Base-by-base conservation (phyloP, 257 asterid genomes). In the Osmanthus fragrans region DNA sequence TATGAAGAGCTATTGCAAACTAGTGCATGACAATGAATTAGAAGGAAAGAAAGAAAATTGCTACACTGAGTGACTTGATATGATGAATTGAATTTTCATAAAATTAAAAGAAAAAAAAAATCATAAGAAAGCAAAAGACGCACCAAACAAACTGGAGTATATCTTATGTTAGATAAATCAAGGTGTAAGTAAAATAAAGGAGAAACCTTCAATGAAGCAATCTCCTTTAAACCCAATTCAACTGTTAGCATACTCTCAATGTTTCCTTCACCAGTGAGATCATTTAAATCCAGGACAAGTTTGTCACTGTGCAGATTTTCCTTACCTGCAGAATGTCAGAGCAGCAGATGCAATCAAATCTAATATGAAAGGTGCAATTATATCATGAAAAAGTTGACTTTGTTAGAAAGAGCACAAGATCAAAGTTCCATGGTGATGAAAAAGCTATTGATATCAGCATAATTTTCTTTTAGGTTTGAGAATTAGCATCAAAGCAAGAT, bases 201-300 rank as follows among this genome's bases (percentile, higher is more conserved):
- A 71, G 69, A 76, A 67, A 94, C 98, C 99, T 94, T 91, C 85
- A 94, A 82, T 7, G 97, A 91, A 85, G 93, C 88, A 80, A 94
- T 96, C 84, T 94, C 99, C 70, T 91, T 94, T 78, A 94, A 84
- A 42, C 99, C 99, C 97, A 89, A 89, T 84, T 94, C 99, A 82
- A 92, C 97, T 54, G 92, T 82, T 79, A 94, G 95, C 96, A 91
- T 91, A 90, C 97, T 94, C 88, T 94, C 99, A 77, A 92, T 94
- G 82, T 92, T 92, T 75, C 99, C 97, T 85, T 94, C 99, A 82
- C 94, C 97, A 72, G 92, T 89, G 75, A 90, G 92, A 88, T 94
- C 99, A 82, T 86, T 90, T 23, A 94, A 81, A 83, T 91, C 97
- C 85, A 88, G 92, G 74, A 89, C 87, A 74, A 87, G 84, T 82